These are phyloP conservation scores for Dactylellina leptospora DNA, from an alignment of 2,329 filamentous ascomycete species.

Conservation along the genomic window DNA sequence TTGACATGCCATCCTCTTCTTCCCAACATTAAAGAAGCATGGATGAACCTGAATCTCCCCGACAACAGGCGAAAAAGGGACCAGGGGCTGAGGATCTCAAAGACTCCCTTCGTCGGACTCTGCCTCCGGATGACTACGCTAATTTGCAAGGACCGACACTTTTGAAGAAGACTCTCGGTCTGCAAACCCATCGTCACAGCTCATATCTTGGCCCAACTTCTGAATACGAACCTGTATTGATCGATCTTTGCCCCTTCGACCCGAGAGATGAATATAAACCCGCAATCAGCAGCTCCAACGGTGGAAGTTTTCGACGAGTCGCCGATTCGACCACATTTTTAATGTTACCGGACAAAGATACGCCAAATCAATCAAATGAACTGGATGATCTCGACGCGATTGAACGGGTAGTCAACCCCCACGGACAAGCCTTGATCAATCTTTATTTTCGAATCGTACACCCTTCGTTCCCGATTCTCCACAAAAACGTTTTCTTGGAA, in stretches of 20 bases:
- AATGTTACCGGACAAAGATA: slow-evolving; percentile 77
- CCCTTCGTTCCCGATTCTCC: slow-evolving; percentile 68
- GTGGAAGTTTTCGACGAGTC: slow-evolving; percentile 76
- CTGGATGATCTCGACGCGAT: slow-evolving; percentile 70
- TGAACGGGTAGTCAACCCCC: slow-evolving; percentile 77
- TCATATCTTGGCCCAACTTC: slow-evolving; percentile 85
- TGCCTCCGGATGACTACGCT: slow-evolving; percentile 49
- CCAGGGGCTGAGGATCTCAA: slow-evolving; percentile 48
- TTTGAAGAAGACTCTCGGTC: slow-evolving; percentile 67
- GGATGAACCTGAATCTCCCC: slow-evolving; percentile 55
- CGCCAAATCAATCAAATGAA: slow-evolving; percentile 74
- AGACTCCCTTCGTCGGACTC: slow-evolving; percentile 50
- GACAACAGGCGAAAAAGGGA: slow-evolving; percentile 32
- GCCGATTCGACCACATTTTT: slow-evolving; percentile 81
- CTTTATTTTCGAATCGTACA: slow-evolving; percentile 77
- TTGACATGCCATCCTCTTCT: slow-evolving; percentile 32
- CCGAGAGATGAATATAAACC: slow-evolving; percentile 81
- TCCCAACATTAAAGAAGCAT: slow-evolving; percentile 54
- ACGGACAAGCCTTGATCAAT: slow-evolving; percentile 79
- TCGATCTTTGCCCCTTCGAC: slow-evolving; percentile 81
- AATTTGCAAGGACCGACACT: slow-evolving; percentile 47
- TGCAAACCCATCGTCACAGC: slow-evolving; percentile 80
- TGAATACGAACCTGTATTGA: slow-evolving; percentile 82
- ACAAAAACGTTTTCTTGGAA: slow-evolving; percentile 71
- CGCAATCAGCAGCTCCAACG: slow-evolving; percentile 62